These are phyloP conservation scores for Bacidia rubella DNA, from an alignment of 495 filamentous ascomycete genomes.

Conservation along the genomic window DNA sequence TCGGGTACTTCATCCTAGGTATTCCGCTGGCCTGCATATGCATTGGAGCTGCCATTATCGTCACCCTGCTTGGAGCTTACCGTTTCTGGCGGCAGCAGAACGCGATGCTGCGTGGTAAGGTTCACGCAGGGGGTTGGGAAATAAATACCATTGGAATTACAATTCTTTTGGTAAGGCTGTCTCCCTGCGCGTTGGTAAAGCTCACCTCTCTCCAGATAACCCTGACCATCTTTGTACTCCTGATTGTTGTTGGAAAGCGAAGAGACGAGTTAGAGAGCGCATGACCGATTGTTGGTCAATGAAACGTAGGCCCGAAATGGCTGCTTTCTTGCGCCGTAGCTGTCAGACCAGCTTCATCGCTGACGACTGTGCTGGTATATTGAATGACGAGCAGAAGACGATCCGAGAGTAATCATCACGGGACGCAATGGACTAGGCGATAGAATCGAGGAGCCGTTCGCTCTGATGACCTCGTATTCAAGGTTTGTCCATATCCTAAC, in stretches of 20 bases:
- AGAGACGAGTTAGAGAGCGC: conserved; percentile 3
- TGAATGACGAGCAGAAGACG: too few species aligned
- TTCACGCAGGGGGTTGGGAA: conserved; percentile 57
- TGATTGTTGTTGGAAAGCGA: conserved; percentile 5
- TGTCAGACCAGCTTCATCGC: too few species aligned
- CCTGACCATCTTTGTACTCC: conserved; percentile 9
- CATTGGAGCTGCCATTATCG: conserved; percentile 42
- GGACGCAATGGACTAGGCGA: too few species aligned
- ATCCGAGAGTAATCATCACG: too few species aligned
- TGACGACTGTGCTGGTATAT: too few species aligned
- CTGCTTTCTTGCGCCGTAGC: too few species aligned
- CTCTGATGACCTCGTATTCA: too few species aligned
- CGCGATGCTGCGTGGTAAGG: conserved; percentile 50
- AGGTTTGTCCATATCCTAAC: too few species aligned
- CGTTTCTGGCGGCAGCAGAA: conserved; percentile 60
- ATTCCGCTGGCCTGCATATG: conserved; percentile 50
- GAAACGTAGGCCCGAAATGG: too few species aligned
- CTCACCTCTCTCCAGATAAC: conserved; percentile 6
- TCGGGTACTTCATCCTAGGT: conserved; percentile 51
- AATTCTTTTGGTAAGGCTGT: conserved; percentile 34
- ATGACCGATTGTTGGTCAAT: too few species aligned
- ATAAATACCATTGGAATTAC: conserved; percentile 39
- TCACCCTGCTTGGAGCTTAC: conserved; percentile 43
- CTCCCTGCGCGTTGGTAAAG: background rate
- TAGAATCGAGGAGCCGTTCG: too few species aligned